phyloP scores from a whole-genome alignment of 1,139 yeast species.

The Starmera stellimalicola region DNA sequence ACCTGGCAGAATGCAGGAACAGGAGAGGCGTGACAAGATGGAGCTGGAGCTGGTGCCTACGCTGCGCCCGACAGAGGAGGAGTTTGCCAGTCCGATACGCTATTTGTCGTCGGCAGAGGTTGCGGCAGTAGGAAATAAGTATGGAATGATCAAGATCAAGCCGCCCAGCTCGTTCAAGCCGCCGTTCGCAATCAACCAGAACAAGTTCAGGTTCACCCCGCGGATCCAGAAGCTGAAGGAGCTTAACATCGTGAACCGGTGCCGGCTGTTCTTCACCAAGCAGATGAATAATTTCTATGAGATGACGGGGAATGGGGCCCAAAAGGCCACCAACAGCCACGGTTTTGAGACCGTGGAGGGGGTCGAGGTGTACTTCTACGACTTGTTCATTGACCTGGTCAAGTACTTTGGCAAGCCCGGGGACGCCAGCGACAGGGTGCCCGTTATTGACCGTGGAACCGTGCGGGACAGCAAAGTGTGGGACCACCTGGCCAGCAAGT shows the following conservation, averaged over 20 bases:
- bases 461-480: constrained; percentile 19
- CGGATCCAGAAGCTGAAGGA: constrained; percentile 57
- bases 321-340: constrained; percentile 5
- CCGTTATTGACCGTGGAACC: constrained; percentile 8
- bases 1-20: not conserved
- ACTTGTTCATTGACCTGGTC: constrained; percentile 39
- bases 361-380: constrained; percentile 36
- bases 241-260: constrained; percentile 51
- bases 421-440: constrained; percentile 4
- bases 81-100: constrained; percentile 53
- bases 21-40: too few species aligned
- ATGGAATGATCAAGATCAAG: constrained; percentile 55
- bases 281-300: constrained; percentile 49
- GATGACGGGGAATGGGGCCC: constrained; percentile 29
- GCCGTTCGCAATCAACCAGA: constrained; percentile 39
- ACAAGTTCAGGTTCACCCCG: constrained; percentile 50
- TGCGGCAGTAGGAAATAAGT: constrained; percentile 42
- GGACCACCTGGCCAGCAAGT: constrained; percentile 23
- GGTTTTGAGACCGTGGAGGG: constrained; percentile 6
- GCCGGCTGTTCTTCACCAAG: constrained; percentile 50
- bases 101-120: constrained; percentile 46
- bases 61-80: constrained; percentile 41
- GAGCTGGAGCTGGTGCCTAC: constrained; percentile 38
- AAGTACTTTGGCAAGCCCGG: constrained; percentile 9
- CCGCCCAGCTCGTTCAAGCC: constrained; percentile 57